Conservation (phyloP, 345 rosid genomes). For the Adansonia digitata region DNA sequence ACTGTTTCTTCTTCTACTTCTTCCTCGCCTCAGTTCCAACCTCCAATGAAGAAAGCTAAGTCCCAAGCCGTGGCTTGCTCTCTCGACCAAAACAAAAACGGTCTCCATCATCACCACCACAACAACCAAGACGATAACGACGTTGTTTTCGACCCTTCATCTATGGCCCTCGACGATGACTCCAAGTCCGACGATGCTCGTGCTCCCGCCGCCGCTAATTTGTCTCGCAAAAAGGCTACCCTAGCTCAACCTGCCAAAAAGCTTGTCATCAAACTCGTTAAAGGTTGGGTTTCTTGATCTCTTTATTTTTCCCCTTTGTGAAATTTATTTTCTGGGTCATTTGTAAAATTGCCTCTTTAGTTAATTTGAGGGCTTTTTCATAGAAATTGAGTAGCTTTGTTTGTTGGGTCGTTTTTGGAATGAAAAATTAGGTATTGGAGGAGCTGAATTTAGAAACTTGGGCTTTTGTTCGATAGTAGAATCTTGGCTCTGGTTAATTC, state of each 20-base stretch:
- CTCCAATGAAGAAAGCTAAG: conserved; percentile 73
- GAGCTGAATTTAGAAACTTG: neutral
- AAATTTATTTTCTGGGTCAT: conserved; percentile 2
- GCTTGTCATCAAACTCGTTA: conserved; percentile 75
- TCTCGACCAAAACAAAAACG: conserved; percentile 39
- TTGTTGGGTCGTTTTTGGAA: neutral
- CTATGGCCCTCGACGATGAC: conserved; percentile 51
- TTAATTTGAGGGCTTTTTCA: conserved; percentile 4
- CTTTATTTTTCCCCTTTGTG: neutral
- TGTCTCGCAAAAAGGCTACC: conserved; percentile 68
- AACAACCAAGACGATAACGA: conserved; percentile 20
- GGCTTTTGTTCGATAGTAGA: neutral
- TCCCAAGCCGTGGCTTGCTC: conserved; percentile 54
- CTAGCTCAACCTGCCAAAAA: conserved; percentile 69
- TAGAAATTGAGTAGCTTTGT: neutral
- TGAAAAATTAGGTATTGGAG: neutral
- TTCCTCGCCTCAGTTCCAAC: conserved; percentile 6
- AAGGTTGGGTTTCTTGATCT: conserved; percentile 41
- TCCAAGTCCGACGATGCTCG: conserved; percentile 25
- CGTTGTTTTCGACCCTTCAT: conserved; percentile 44
- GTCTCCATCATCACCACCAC: conserved; percentile 29
- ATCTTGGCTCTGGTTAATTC: conserved; percentile 2
- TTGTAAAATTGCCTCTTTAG: neutral
- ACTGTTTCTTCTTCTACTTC: neutral
- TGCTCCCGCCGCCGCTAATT: conserved; percentile 47